These are phyloP conservation scores for Talaromyces piceae DNA, from an alignment of 2,329 filamentous ascomycete species.

Conservation along the genomic window DNA sequence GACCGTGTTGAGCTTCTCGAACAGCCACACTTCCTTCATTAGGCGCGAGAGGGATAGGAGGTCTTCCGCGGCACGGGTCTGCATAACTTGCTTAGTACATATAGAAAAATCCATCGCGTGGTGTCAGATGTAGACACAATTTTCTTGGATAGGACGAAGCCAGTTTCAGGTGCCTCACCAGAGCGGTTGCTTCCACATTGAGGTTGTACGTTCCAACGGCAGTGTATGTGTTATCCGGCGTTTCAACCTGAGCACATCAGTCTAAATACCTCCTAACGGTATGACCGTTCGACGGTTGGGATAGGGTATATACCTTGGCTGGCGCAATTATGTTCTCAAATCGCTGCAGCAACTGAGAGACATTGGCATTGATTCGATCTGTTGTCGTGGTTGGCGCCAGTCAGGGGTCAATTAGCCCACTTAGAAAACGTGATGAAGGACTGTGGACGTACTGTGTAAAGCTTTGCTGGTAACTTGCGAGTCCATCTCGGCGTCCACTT, in stretches of 20 bases:
- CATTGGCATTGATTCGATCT: conserved; percentile 40
- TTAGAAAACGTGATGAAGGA: neutral
- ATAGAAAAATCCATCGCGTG: neutral
- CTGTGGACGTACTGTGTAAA: conserved; percentile 20
- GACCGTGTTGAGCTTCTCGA: conserved; percentile 55
- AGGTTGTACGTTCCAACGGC: conserved; percentile 53
- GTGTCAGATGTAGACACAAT: too few species aligned
- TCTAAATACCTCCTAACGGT: neutral
- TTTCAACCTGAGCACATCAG: conserved; percentile 35
- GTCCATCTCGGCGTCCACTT: conserved; percentile 29
- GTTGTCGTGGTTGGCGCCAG: too few species aligned
- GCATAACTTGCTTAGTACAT: conserved; percentile 1
- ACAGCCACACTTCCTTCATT: conserved; percentile 61
- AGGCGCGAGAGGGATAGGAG: conserved; percentile 53
- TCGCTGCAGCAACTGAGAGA: conserved; percentile 43
- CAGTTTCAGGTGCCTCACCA: conserved; percentile 40
- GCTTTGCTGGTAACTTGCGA: conserved; percentile 23
- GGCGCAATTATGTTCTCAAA: conserved; percentile 51
- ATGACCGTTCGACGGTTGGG: too few species aligned
- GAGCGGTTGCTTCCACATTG: conserved; percentile 50
- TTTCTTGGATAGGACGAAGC: too few species aligned
- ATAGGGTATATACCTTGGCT: conserved; percentile 34
- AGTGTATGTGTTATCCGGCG: conserved; percentile 47
- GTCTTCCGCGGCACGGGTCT: conserved; percentile 57
- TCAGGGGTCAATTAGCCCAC: conserved; percentile 1